phyloP scores from a whole-genome alignment of 805 yeast species.

The Ogataea philodendri region DNA sequence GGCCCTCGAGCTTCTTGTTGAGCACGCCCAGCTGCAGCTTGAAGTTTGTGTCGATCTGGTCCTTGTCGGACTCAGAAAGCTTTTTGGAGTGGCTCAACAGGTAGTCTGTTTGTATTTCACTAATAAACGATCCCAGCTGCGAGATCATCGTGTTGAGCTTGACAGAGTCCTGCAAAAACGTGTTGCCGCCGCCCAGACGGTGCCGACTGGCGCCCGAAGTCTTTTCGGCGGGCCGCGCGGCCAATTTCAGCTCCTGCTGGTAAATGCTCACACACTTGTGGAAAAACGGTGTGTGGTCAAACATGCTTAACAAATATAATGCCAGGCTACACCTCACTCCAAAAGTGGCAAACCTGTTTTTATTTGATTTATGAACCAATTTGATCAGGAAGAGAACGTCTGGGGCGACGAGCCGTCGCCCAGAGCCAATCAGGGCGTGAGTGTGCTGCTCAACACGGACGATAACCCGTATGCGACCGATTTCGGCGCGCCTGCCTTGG shows the following conservation, averaged over 20 bases:
- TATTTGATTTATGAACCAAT: constrained; percentile 22
- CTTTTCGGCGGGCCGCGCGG: not conserved
- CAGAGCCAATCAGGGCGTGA: constrained; percentile 26
- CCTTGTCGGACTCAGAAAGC: constrained; percentile 28
- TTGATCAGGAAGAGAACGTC: constrained; percentile 28
- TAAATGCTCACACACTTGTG: constrained; percentile 45
- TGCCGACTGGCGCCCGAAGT: constrained; percentile 6
- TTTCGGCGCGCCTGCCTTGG: constrained; percentile 17
- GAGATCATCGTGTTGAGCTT: constrained; percentile 36
- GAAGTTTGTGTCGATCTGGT: constrained; percentile 28
- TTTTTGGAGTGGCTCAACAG: constrained; percentile 31
- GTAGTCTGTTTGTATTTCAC: constrained; percentile 37
- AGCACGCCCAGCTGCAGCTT: constrained; percentile 25
- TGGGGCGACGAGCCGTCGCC: constrained; percentile 63
- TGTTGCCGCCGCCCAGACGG: constrained; percentile 30
- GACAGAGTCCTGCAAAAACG: constrained; percentile 41
- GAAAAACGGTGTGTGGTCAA: constrained; percentile 50
- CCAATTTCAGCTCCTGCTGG: constrained; percentile 21
- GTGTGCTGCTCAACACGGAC: constrained; percentile 23
- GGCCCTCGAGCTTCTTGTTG: constrained; percentile 27
- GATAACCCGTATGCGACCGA: constrained; percentile 25
- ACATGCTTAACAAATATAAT: constrained; percentile 30
- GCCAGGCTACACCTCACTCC: constrained; percentile 13
- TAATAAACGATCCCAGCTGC: constrained; percentile 35
- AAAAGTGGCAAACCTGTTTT: constrained; percentile 13